Conservation (phyloP, 2,329 filamentous ascomycete species). For the Penicillium sp. region DNA sequence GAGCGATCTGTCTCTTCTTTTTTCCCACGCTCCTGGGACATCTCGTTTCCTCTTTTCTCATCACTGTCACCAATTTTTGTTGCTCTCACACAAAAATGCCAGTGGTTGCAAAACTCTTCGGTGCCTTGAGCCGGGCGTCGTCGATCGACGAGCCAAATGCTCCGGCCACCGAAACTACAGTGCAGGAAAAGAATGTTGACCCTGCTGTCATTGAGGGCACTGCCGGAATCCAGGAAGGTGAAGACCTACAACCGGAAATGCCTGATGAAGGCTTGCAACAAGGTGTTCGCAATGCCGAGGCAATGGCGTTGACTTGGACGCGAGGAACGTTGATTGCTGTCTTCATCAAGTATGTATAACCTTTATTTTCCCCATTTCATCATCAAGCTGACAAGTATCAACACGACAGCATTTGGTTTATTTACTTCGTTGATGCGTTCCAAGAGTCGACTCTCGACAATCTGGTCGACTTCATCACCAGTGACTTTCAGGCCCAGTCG, state of each 20-base stretch:
- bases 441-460: constrained; percentile 29
- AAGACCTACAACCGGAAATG: neutral
- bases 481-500: constrained; percentile 48
- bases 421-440: constrained; percentile 34
- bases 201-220: neutral
- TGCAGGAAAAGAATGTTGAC: neutral
- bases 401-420: constrained; percentile 30
- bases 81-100: neutral
- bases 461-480: constrained; percentile 44
- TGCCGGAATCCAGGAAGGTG: neutral
- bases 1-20: neutral
- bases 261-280: constrained; percentile 15
- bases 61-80: neutral
- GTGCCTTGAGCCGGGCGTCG: neutral
- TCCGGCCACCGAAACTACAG: neutral
- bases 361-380: neutral
- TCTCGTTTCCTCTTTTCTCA: neutral
- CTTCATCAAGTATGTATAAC: constrained; percentile 44
- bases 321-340: constrained; percentile 35
- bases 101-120: neutral
- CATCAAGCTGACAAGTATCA: neutral
- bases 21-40: neutral
- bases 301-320: constrained; percentile 31
- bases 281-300: constrained; percentile 23
- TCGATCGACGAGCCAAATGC: neutral